Base-by-base conservation (phyloP, 495 filamentous ascomycete species). In the Penicillium crystallinum region DNA sequence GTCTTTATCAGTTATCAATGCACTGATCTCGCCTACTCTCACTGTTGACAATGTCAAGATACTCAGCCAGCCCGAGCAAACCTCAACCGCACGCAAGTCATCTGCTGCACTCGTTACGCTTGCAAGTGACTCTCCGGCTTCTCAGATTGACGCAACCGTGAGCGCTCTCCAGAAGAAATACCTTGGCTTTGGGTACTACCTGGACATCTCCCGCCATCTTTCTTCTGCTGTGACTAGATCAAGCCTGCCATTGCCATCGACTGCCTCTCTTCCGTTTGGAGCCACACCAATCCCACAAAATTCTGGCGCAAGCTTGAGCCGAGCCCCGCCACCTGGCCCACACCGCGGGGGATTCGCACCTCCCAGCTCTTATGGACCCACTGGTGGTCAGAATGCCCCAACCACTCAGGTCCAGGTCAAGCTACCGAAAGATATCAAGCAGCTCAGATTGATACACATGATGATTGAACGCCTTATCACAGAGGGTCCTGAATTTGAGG, bases 401-500 rank as follows among this genome's bases (percentile, higher is more conserved):
- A 72, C 78, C 25, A 71, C 87, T 1, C 81, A 87, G 56, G 86
- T 97, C 17, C 81, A 85, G 12, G 87, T 96, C 11, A 78, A 79
- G 46, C 75, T 86, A 8, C 95, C 93, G 3, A 71, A 77, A 9
- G 88, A 97, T 59, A 80, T 96, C 21, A 87, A 85, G 37, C 81
- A 89, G 57, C 71, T 97, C 2, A 83, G 82, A 39, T 73, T 95
- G 30, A 96, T 99, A 45, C 91, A 99, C 69, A 90, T 84, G 61
- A 89, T 91, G 0, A 72, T 95, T 30, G 93, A 97, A 57, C 74
- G 73, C 4, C 74, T 97, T 1, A 61, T 96, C 18, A 81, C 81
- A 10, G 81, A 90, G 55, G 91, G 91, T 0, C 86, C 88, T 0
- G 89, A 95, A 64, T 95, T 97, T 49, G 93, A 99, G 62, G 91